These are phyloP conservation scores for Taiozyma sp. DNA, from an alignment of 1,139 yeast species.

Conservation along the genomic window DNA sequence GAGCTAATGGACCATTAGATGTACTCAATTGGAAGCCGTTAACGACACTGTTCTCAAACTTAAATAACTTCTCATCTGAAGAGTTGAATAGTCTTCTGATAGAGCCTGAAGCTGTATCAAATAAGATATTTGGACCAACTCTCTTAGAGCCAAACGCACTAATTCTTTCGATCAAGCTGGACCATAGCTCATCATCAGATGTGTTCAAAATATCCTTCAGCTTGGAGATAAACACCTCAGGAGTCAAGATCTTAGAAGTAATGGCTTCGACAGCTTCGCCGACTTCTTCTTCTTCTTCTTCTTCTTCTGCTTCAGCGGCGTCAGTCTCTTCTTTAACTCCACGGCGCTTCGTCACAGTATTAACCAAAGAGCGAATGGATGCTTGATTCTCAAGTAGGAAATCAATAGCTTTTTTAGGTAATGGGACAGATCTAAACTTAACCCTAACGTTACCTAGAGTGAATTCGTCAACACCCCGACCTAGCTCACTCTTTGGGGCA, in stretches of 20 bases:
- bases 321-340: slow-evolving; percentile 20
- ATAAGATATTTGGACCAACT: slow-evolving; percentile 68
- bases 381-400: slow-evolving; percentile 46
- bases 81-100: slow-evolving; percentile 29
- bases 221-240: slow-evolving; percentile 28
- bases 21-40: slow-evolving; percentile 86
- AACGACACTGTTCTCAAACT: slow-evolving; percentile 59
- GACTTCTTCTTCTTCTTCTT: slow-evolving; percentile 18
- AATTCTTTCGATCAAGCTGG: slow-evolving; percentile 36
- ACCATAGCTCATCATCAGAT: slow-evolving; percentile 23
- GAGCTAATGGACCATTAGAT: slow-evolving; percentile 80
- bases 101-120: slow-evolving; percentile 43
- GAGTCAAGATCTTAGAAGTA: slow-evolving; percentile 20
- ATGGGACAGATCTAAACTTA: slow-evolving; percentile 45
- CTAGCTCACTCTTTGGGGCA: slow-evolving; percentile 35
- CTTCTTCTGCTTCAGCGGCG: slow-evolving; percentile 23
- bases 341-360: slow-evolving; percentile 10
- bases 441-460: slow-evolving; percentile 46
- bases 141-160: slow-evolving; percentile 75
- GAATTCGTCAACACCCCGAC: slow-evolving; percentile 36
- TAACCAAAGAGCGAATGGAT: slow-evolving; percentile 30
- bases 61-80: slow-evolving; percentile 29
- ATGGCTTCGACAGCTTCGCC: slow-evolving; percentile 15
- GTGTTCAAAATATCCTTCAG: slow-evolving; percentile 32
- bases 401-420: slow-evolving; percentile 45